These are phyloP conservation scores for Coffea humblotiana DNA, from an alignment of 305 asterid species.

Conservation along the genomic window DNA sequence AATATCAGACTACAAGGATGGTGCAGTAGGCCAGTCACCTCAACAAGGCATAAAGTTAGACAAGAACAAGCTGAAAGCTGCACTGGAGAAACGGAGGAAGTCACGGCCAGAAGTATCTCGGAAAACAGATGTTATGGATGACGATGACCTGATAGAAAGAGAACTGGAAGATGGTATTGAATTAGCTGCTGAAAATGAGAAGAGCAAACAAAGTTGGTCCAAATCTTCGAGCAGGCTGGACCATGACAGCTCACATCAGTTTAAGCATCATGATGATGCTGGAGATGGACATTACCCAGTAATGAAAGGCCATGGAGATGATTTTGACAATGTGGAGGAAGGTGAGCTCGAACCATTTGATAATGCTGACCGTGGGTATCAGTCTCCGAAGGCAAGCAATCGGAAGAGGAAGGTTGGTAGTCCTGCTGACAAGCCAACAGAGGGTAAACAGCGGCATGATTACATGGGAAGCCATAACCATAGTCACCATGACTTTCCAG, in stretches of 20 bases:
- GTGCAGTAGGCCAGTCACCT: constrained; percentile 59
- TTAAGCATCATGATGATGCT: constrained; percentile 20
- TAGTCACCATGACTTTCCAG: constrained; percentile 33
- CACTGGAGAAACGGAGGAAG: constrained; percentile 67
- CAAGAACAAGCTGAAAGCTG: constrained; percentile 83
- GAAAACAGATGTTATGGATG: constrained; percentile 67
- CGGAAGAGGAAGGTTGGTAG: constrained; percentile 72
- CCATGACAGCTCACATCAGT: constrained; percentile 32
- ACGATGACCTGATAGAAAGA: constrained; percentile 76
- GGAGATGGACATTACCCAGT: constrained; percentile 42
- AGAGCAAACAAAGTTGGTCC: constrained; percentile 44
- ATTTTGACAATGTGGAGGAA: constrained; percentile 65
- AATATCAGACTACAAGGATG: constrained; percentile 47
- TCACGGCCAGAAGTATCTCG: constrained; percentile 66
- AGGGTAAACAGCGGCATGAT: constrained; percentile 54
- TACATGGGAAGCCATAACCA: constrained; percentile 32
- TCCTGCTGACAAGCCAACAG: constrained; percentile 45
- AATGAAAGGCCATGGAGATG: constrained; percentile 47
- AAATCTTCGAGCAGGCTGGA: constrained; percentile 32
- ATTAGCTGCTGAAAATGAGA: constrained; percentile 58
- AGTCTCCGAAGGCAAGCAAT: constrained; percentile 49
- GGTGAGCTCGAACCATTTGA: constrained; percentile 70
- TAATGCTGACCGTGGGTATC: constrained; percentile 44
- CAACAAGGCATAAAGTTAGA: constrained; percentile 64
- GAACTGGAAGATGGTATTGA: constrained; percentile 83